Percentiles rank a stretch among this genome's conserved stretches.
Evolutionary conservation across 2,329 filamentous ascomycete species (phyloP).

Genomic region (Truncatella angustata): DNA sequence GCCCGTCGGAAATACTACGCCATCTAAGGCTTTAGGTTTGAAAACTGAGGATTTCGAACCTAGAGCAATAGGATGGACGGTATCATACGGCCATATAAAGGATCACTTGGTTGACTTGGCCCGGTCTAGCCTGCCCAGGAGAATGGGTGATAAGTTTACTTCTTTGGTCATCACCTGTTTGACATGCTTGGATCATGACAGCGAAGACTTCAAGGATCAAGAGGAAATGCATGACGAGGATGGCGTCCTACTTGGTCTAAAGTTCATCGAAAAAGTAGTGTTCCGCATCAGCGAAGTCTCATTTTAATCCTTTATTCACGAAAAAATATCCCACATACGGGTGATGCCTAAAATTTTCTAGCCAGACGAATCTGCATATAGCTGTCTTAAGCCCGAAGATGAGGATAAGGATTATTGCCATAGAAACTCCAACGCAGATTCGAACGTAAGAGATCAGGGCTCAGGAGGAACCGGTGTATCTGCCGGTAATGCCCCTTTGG

Average conservation of each 20-base stretch:
- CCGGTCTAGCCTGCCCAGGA: constrained; percentile 14
- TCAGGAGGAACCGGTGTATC: no score
- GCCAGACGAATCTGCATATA: no score
- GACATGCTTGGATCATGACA: constrained; percentile 30
- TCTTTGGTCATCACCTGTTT: constrained; percentile 31
- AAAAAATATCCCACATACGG: no score
- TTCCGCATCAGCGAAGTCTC: neutral
- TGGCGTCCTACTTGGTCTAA: constrained; percentile 25
- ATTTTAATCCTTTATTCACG: no score
- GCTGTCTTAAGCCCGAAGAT: no score
- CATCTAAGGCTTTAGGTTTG: neutral
- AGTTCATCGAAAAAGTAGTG: constrained; percentile 27
- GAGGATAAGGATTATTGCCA: no score
- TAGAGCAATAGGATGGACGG: neutral
- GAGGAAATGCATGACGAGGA: constrained; percentile 27
- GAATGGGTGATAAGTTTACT: constrained; percentile 29
- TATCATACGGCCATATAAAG: neutral
- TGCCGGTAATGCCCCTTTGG: no score
- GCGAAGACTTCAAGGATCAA: constrained; percentile 25
- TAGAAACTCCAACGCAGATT: no score
- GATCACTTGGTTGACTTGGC: constrained; percentile 11
- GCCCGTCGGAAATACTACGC: neutral
- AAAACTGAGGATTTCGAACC: neutral
- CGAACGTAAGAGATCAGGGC: no score
- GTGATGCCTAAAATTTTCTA: no score